Conservation (phyloP, 768 basidiomycete species). For the Hirschioporus abietinus region DNA sequence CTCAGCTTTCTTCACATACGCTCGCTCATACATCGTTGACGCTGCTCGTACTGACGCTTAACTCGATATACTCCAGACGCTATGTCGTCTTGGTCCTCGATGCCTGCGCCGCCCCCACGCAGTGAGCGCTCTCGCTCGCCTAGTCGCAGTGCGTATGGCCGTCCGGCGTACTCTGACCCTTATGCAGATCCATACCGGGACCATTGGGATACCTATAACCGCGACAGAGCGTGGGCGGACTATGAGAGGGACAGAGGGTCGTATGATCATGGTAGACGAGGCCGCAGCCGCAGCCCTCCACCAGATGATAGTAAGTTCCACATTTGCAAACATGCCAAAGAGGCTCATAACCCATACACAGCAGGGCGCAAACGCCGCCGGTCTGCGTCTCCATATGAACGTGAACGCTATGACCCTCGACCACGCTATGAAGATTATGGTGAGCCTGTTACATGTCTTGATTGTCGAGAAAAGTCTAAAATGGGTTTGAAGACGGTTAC, state of each 20-base stretch:
- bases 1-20: constrained; percentile 50
- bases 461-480: constrained; percentile 11
- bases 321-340: not conserved
- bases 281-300: constrained; percentile 73
- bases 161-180: constrained; percentile 52
- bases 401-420: constrained; percentile 78
- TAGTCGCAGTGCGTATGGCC: constrained; percentile 44
- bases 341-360: constrained; percentile 21
- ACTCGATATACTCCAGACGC: constrained; percentile 20
- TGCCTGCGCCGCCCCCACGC: constrained; percentile 67
- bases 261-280: constrained; percentile 66
- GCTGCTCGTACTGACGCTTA: constrained; percentile 41
- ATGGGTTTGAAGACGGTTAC: constrained; percentile 47
- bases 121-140: constrained; percentile 85
- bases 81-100: constrained; percentile 73
- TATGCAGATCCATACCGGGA: constrained; percentile 48
- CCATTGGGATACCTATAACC: constrained; percentile 69
- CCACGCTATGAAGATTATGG: constrained; percentile 84
- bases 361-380: constrained; percentile 73
- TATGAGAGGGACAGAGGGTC: constrained; percentile 66
- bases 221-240: constrained; percentile 59
- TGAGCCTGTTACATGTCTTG: constrained; percentile 28
- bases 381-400: constrained; percentile 74
- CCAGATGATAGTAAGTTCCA: constrained; percentile 54
- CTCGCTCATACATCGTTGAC: constrained; percentile 43